Evolutionary conservation across 306 rosid genomes (phyloP).

Genomic region (Rubus idaeus): DNA sequence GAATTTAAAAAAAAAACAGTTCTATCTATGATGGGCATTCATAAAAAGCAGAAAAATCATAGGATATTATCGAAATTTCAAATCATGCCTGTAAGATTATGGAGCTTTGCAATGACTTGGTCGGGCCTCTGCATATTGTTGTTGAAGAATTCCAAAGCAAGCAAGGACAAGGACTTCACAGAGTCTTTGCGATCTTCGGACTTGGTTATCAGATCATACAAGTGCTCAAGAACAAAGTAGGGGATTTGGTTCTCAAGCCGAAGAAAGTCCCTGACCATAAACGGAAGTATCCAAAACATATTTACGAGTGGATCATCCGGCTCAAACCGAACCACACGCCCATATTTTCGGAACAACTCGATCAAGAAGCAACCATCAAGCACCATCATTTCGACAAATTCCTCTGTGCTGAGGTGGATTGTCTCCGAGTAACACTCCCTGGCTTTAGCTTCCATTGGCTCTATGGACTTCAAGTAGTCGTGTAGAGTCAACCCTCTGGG

Average conservation of each 20-base stretch:
- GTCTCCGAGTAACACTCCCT: constrained; percentile 60
- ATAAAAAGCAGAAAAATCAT: neutral
- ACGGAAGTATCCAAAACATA: constrained; percentile 54
- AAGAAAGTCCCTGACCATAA: constrained; percentile 52
- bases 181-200: constrained; percentile 7
- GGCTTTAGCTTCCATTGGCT: constrained; percentile 37
- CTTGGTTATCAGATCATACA: constrained; percentile 34
- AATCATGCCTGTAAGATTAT: constrained; percentile 12
- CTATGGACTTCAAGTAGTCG: constrained; percentile 22
- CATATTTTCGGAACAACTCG: constrained; percentile 46
- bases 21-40: neutral
- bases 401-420: constrained; percentile 25
- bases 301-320: constrained; percentile 43
- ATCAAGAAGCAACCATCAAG: constrained; percentile 70
- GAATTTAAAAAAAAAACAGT: too few species aligned
- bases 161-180: constrained; percentile 23
- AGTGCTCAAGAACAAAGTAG: constrained; percentile 40
- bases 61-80: neutral
- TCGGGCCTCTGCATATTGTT: constrained; percentile 40
- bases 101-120: constrained; percentile 19
- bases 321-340: constrained; percentile 28
- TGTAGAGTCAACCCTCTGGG: constrained; percentile 16
- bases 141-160: constrained; percentile 59
- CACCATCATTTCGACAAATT: constrained; percentile 54
- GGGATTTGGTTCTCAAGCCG: constrained; percentile 80